Evolutionary conservation across 257 asterid genomes (phyloP).

Genomic region (Nicotiana tabacum): DNA sequence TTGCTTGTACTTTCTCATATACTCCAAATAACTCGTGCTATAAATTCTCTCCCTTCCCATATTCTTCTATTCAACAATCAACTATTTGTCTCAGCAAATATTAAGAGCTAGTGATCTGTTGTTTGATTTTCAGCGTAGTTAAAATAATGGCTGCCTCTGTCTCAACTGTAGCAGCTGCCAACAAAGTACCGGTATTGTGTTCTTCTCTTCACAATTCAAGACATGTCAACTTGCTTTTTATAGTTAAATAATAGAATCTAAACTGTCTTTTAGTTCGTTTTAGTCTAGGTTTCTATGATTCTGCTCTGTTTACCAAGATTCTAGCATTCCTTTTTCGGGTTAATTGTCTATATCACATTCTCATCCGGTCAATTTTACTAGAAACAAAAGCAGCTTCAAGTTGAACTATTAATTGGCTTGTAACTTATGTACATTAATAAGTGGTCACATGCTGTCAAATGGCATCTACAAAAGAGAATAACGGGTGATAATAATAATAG

Average conservation of each 20-base stretch:
- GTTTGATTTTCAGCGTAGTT: not conserved
- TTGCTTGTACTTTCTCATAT: not conserved
- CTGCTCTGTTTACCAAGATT: not conserved
- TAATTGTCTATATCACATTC: not conserved
- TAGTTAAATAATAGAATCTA: not conserved
- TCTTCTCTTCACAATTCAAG: not conserved
- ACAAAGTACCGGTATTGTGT: constrained; percentile 30
- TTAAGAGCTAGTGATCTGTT: not conserved
- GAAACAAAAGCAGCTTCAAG: not conserved
- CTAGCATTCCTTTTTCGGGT: not conserved
- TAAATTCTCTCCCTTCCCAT: constrained; percentile 14
- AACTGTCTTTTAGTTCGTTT: not conserved
- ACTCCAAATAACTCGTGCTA: not conserved
- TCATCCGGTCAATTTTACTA: not conserved
- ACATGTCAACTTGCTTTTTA: not conserved
- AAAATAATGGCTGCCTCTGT: constrained; percentile 42
- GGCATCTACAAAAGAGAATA: not conserved
- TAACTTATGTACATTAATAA: not conserved
- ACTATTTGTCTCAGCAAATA: not conserved
- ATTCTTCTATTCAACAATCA: not conserved
- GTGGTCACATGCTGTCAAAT: not conserved
- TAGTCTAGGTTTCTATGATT: not conserved
- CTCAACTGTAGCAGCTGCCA: constrained; percentile 33
- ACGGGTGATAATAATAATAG: not conserved
- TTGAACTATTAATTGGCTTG: not conserved